These are phyloP conservation scores for Geotrichum reessii DNA, from an alignment of 1,139 yeast species.

Conservation along the genomic window DNA sequence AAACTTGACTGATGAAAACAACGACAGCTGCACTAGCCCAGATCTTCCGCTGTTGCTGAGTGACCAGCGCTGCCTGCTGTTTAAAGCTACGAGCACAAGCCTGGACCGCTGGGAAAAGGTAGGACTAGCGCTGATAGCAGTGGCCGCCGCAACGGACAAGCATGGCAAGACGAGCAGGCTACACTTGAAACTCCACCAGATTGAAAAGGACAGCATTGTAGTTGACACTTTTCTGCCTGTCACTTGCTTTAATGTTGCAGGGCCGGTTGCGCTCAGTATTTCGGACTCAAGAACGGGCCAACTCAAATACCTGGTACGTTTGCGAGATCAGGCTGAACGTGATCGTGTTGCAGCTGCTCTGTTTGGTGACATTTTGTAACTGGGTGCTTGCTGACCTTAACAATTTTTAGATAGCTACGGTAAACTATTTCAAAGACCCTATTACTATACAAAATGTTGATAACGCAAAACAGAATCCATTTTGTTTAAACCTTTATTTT, in stretches of 20 bases:
- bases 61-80: constrained; percentile 27
- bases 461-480: too few species aligned
- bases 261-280: constrained; percentile 13
- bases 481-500: too few species aligned
- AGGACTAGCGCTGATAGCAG: constrained; percentile 24
- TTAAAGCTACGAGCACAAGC: constrained; percentile 18
- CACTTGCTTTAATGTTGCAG: constrained; percentile 8
- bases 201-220: not conserved
- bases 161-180: constrained; percentile 2
- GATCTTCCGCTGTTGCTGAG: constrained; percentile 22
- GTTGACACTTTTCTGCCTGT: constrained; percentile 12
- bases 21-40: not conserved
- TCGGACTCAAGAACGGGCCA: constrained; percentile 5
- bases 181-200: constrained; percentile 2
- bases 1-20: not conserved
- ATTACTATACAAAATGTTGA: too few species aligned
- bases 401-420: too few species aligned
- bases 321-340: constrained; percentile 4
- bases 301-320: constrained; percentile 8
- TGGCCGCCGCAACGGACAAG: constrained; percentile 16
- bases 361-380: not conserved
- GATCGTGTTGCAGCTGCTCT: constrained; percentile 5
- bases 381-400: too few species aligned
- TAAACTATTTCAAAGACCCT: too few species aligned
- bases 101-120: constrained; percentile 22